Conservation (phyloP, 768 basidiomycete species). For the Cystofilobasidium capitatum region DNA sequence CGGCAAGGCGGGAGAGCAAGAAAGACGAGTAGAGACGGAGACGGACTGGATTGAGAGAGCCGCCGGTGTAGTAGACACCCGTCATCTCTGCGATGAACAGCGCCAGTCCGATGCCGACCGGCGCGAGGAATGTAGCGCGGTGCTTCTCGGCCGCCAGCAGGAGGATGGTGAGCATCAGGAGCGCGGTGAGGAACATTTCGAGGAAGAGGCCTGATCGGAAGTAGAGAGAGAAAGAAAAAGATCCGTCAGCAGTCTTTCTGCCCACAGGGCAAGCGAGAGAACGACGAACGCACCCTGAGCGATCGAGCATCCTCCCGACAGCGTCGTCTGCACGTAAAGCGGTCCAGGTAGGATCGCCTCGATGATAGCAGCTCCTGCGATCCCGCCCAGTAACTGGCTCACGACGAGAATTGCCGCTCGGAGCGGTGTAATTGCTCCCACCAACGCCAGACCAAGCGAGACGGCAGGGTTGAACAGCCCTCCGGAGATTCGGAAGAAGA, state of each 20-base stretch:
- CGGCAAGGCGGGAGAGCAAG: not conserved
- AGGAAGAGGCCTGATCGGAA: constrained; percentile 4
- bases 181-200: constrained; percentile 4
- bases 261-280: not conserved
- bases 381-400: constrained; percentile 39
- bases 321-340: constrained; percentile 32
- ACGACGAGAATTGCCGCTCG: constrained; percentile 38
- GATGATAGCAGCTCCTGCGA: constrained; percentile 38
- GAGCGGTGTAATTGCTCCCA: constrained; percentile 39
- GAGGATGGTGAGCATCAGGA: constrained; percentile 12
- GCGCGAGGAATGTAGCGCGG: constrained; percentile 43
- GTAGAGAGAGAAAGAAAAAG: not conserved
- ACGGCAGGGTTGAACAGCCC: constrained; percentile 39
- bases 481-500: constrained; percentile 20
- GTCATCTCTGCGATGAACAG: constrained; percentile 32
- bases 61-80: constrained; percentile 23
- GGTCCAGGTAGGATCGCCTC: constrained; percentile 38
- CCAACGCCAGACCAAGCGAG: constrained; percentile 39
- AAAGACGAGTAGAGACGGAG: not conserved
- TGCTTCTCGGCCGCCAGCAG: constrained; percentile 30
- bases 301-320: constrained; percentile 31
- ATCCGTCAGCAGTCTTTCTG: no score
- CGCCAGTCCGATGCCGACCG: constrained; percentile 42
- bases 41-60: constrained; percentile 18
- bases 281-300: constrained; percentile 35